Evolutionary conservation across 2,329 filamentous ascomycete genomes (phyloP).

Genomic region (Penicillium sp.): DNA sequence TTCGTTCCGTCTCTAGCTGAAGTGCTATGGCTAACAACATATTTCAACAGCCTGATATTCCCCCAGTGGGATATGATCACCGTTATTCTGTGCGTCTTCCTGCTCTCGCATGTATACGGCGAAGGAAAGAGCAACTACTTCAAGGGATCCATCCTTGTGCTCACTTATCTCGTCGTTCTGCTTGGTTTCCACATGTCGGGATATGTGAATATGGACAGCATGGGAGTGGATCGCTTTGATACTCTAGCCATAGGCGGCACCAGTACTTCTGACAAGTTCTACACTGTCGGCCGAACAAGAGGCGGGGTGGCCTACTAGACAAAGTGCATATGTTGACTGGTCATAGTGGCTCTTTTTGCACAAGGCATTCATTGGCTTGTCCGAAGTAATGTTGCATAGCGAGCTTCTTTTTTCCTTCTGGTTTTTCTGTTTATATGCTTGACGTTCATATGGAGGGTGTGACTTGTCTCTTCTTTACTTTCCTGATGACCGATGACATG

Average conservation of each 20-base stretch:
- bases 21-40: conserved; percentile 13
- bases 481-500: not conserved
- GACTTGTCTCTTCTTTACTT: not conserved
- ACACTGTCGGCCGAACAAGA: conserved; percentile 34
- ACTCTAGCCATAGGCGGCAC: conserved; percentile 37
- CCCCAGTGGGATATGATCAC: conserved; percentile 99
- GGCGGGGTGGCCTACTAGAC: conserved; percentile 32
- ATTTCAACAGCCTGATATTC: conserved; percentile 64
- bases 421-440: not conserved
- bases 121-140: conserved; percentile 99
- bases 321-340: conserved; percentile 1
- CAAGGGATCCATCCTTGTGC: conserved; percentile 88
- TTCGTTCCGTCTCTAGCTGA: not conserved
- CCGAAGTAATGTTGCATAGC: conserved; percentile 5
- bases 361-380: not conserved
- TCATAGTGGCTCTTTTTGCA: not conserved
- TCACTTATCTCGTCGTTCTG: conserved; percentile 87
- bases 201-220: conserved; percentile 47
- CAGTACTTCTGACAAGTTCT: conserved; percentile 30
- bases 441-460: not conserved
- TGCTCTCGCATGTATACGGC: conserved; percentile 93
- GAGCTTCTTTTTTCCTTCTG: not conserved
- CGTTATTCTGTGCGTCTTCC: conserved; percentile 87
- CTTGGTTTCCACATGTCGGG: conserved; percentile 83
- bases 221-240: conserved; percentile 42